phyloP scores from a whole-genome alignment of 768 basidiomycete genomes.

The Boletus rubropictus region DNA sequence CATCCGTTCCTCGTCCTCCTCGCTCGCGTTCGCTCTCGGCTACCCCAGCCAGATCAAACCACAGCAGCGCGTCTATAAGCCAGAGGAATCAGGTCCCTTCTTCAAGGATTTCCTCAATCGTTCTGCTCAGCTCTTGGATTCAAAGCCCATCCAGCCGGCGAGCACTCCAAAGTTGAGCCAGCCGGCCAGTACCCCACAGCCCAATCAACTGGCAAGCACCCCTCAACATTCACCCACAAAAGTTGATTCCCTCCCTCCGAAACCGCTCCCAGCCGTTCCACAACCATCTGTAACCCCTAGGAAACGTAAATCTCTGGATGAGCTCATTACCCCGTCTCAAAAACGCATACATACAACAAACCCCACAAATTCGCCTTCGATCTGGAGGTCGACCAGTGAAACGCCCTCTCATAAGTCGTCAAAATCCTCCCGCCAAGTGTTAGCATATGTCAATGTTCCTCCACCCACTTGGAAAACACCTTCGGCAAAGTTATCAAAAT shows the following conservation, averaged over 20 bases:
- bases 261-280: conserved; percentile 4
- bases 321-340: conserved; percentile 54
- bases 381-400: conserved; percentile 14
- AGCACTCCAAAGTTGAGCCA: conserved; percentile 12
- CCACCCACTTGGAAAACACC: conserved; percentile 26
- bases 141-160: conserved; percentile 16
- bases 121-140: conserved; percentile 42
- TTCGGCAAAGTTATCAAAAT: conserved; percentile 16
- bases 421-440: conserved; percentile 29
- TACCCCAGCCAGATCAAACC: conserved; percentile 29
- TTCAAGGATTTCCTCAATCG: conserved; percentile 57
- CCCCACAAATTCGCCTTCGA: conserved; percentile 8
- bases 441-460: conserved; percentile 33
- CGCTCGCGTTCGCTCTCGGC: conserved; percentile 69
- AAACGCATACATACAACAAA: conserved; percentile 46
- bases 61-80: conserved; percentile 35
- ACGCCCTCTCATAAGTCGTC: conserved; percentile 25
- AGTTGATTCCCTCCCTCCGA: conserved; percentile 12
- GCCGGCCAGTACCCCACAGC: conserved; percentile 6
- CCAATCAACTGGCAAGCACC: conserved; percentile 11
- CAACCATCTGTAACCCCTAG: conserved; percentile 47
- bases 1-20: conserved; percentile 63
- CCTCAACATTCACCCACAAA: conserved; percentile 16
- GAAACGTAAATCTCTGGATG: conserved; percentile 62
- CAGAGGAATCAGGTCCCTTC: conserved; percentile 57